Evolutionary conservation across 2,329 filamentous ascomycete species (phyloP).

Genomic region (Ceratocystis cubensis): DNA sequence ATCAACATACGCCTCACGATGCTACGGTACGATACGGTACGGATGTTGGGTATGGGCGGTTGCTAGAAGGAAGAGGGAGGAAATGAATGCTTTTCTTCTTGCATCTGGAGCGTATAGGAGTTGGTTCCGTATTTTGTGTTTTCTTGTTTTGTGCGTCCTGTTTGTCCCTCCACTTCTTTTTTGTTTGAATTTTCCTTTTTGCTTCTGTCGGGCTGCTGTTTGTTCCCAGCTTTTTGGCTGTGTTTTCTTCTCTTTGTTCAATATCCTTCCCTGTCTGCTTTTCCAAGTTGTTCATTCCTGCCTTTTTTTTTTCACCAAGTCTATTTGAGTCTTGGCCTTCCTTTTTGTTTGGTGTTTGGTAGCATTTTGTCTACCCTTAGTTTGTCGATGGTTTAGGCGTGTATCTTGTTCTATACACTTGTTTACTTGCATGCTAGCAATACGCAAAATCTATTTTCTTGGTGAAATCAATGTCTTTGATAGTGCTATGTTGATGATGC

Average conservation of each 20-base stretch:
- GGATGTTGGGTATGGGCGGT: no score
- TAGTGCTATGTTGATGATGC: background rate
- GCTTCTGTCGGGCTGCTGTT: constrained; percentile 2
- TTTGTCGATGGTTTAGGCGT: background rate
- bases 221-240: constrained; percentile 21
- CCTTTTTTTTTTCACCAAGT: constrained; percentile 4
- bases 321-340: background rate
- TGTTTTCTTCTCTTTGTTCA: constrained; percentile 23
- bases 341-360: background rate
- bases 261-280: constrained; percentile 22
- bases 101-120: constrained; percentile 7
- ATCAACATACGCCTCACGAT: constrained; percentile 1
- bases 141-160: constrained; percentile 5
- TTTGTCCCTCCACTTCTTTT: background rate
- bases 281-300: constrained; percentile 7
- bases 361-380: background rate
- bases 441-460: background rate
- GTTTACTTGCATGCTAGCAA: background rate
- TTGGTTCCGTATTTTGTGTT: constrained; percentile 19
- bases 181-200: background rate
- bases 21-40: background rate
- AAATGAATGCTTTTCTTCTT: background rate
- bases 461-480: background rate
- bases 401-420: constrained; percentile 1
- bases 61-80: background rate